Evolutionary conservation across 306 rosid species (phyloP).

Genomic region (Pueraria montana): DNA sequence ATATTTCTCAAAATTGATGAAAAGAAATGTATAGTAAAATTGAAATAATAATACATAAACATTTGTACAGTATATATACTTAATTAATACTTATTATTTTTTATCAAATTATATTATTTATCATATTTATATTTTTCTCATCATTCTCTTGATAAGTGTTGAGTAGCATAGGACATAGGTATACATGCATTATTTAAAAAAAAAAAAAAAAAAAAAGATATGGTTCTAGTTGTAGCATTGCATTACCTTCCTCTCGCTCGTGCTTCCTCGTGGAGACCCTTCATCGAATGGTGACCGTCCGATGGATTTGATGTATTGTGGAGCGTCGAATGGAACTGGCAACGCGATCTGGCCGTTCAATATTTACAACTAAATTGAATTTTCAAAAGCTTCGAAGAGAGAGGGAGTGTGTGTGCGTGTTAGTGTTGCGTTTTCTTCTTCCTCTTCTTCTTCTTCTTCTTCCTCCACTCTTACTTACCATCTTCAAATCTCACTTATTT

Average conservation of each 20-base stretch:
- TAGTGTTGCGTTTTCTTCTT: slow-evolving; percentile 33
- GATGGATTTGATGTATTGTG: background rate
- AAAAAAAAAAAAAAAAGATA: background rate
- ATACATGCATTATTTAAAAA: background rate
- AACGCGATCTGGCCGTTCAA: slow-evolving; percentile 70
- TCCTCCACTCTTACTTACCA: slow-evolving; percentile 35
- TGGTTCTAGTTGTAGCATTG: background rate
- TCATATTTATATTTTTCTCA: no score
- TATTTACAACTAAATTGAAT: slow-evolving; percentile 78
- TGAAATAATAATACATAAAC: no score
- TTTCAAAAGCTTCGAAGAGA: slow-evolving; percentile 93
- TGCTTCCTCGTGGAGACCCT: background rate
- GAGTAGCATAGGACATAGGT: no score
- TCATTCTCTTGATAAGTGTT: no score
- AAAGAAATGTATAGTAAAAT: background rate
- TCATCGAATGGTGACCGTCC: slow-evolving; percentile 69
- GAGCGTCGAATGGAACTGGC: slow-evolving; percentile 59
- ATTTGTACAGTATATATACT: no score
- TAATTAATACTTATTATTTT: no score
- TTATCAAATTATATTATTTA: no score
- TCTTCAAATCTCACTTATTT: slow-evolving; percentile 40
- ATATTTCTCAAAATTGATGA: background rate
- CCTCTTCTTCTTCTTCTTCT: slow-evolving; percentile 35
- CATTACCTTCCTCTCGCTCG: background rate
- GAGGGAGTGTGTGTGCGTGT: slow-evolving; percentile 70